These are phyloP conservation scores for Hymenotorrendiella dingleyae DNA, from an alignment of 2,329 filamentous ascomycete species.

Conservation along the genomic window DNA sequence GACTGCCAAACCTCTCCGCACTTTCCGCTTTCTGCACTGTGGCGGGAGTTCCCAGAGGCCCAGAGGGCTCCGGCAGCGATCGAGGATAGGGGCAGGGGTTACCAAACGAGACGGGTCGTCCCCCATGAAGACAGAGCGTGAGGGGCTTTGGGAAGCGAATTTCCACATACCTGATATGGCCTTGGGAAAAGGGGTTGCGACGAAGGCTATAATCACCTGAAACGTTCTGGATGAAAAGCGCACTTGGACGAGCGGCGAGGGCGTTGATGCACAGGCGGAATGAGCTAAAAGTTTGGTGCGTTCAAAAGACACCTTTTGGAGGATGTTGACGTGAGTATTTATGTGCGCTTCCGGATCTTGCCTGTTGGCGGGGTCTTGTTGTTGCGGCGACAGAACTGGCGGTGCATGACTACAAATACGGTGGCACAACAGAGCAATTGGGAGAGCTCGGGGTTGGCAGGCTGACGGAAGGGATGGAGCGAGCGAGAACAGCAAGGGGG, in stretches of 20 bases:
- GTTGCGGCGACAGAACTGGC: not conserved
- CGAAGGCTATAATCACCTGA: not conserved
- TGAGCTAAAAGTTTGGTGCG: not conserved
- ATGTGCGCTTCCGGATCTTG: constrained; percentile 5
- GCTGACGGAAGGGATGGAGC: not conserved
- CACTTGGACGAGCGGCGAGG: too few species aligned
- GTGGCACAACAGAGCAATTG: constrained; percentile 3
- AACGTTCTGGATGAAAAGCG: not conserved
- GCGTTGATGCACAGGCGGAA: too few species aligned
- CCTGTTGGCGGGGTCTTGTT: constrained; percentile 2
- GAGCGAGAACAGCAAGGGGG: not conserved
- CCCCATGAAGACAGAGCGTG: not conserved
- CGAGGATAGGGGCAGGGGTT: not conserved
- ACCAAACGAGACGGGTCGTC: not conserved
- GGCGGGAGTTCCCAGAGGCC: constrained; percentile 1
- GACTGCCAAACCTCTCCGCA: constrained; percentile 5
- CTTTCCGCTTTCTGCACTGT: too few species aligned
- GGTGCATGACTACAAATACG: constrained; percentile 2
- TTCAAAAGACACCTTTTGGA: not conserved
- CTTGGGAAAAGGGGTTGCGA: not conserved
- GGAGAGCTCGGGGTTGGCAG: not conserved
- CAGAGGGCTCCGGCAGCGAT: not conserved
- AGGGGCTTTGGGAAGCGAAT: not conserved
- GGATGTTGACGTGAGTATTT: constrained; percentile 1
- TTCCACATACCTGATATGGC: not conserved